Evolutionary conservation across 495 filamentous ascomycete species (phyloP).

Genomic region (Daldinia grandis): DNA sequence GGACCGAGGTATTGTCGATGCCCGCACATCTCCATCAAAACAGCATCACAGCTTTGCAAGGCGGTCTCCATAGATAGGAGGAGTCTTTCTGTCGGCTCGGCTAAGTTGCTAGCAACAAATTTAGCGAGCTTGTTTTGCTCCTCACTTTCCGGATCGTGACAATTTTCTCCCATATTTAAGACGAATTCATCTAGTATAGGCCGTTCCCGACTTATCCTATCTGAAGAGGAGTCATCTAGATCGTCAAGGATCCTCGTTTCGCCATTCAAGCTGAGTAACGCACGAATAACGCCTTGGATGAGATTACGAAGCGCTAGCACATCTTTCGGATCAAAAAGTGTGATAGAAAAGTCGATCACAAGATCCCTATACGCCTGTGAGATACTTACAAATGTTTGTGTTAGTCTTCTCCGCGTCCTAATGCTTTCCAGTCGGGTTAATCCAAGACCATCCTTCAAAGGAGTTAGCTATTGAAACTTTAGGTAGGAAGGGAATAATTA

Average conservation of each 20-base stretch:
- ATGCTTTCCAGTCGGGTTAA: slow-evolving; percentile 52
- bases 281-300: slow-evolving; percentile 61
- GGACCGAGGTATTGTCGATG: slow-evolving; percentile 53
- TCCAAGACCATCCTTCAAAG: slow-evolving; percentile 51
- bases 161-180: slow-evolving; percentile 49
- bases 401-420: slow-evolving; percentile 50
- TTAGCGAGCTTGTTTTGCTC: slow-evolving; percentile 38
- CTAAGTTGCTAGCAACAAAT: slow-evolving; percentile 54
- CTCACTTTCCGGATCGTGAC: slow-evolving; percentile 11
- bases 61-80: slow-evolving; percentile 55
- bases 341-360: slow-evolving; percentile 61
- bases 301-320: slow-evolving; percentile 58
- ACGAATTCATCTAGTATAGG: slow-evolving; percentile 36
- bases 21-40: slow-evolving; percentile 59
- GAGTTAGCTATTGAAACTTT: slow-evolving; percentile 15
- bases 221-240: slow-evolving; percentile 10
- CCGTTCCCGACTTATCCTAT: slow-evolving; percentile 1
- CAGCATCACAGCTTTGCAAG: slow-evolving; percentile 55
- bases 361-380: slow-evolving; percentile 65
- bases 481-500: slow-evolving; percentile 5
- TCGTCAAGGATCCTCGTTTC: slow-evolving; percentile 53
- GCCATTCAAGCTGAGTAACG: slow-evolving; percentile 55
- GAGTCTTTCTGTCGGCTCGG: slow-evolving; percentile 55
- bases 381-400: slow-evolving; percentile 60
- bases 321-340: slow-evolving; percentile 59